A percentile compares a stretch with the other conserved stretches of the same genome.
These are phyloP conservation scores for Nemania sp. DNA, from an alignment of 2,329 filamentous ascomycete species.

Conservation along the genomic window DNA sequence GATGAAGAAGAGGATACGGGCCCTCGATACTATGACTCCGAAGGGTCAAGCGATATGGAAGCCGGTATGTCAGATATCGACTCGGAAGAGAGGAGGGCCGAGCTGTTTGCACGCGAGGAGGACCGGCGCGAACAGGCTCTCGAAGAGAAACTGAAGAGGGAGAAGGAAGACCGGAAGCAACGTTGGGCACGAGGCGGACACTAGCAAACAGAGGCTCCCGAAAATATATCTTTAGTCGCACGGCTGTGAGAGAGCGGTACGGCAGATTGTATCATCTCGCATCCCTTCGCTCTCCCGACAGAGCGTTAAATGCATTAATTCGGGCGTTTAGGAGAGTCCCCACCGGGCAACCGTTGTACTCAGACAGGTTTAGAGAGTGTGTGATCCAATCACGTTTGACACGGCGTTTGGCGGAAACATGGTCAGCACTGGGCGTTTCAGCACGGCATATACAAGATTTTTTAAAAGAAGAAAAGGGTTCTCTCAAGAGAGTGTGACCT, in stretches of 20 bases:
- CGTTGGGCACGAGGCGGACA: conserved; percentile 28
- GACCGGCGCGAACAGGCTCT: conserved; percentile 63
- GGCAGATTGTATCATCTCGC: conserved; percentile 13
- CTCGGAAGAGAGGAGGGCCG: conserved; percentile 68
- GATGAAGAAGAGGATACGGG: conserved; percentile 55
- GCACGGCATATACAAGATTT: not conserved
- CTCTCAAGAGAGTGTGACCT: conserved; percentile 13
- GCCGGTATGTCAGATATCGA: conserved; percentile 76
- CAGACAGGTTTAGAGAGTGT: conserved; percentile 8
- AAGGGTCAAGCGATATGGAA: conserved; percentile 77
- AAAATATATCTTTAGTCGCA: conserved; percentile 25
- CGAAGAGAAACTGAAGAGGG: conserved; percentile 41
- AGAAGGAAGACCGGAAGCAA: conserved; percentile 41
- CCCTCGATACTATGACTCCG: conserved; percentile 62
- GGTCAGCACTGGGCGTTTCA: conserved; percentile 5
- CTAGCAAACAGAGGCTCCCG: conserved; percentile 21
- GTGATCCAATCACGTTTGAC: conserved; percentile 13
- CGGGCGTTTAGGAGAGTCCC: conserved; percentile 30
- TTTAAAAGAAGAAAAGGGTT: too few species aligned
- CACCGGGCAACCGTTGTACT: conserved; percentile 28
- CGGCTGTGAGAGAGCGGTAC: conserved; percentile 21
- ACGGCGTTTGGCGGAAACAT: conserved; percentile 25
- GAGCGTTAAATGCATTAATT: conserved; percentile 27
- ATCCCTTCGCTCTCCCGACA: conserved; percentile 18
- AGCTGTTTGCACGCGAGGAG: conserved; percentile 66